Evolutionary conservation across 306 rosid species (phyloP).

Genomic region (Herpetospermum pedunculosum): DNA sequence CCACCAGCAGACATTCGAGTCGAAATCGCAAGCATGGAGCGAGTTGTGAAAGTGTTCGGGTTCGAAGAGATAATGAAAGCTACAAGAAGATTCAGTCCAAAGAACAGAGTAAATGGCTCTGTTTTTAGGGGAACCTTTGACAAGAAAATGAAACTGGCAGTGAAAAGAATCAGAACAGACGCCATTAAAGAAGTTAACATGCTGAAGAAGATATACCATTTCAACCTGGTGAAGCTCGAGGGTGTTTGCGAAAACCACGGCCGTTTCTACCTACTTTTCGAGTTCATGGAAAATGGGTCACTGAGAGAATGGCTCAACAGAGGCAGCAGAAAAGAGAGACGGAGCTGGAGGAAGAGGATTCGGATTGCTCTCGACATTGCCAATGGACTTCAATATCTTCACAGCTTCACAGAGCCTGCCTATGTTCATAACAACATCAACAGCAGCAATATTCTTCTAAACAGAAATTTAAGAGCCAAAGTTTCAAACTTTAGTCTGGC

Average conservation of each 20-base stretch:
- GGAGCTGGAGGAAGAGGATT: slow-evolving; percentile 41
- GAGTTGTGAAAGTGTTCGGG: slow-evolving; percentile 22
- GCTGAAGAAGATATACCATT: slow-evolving; percentile 48
- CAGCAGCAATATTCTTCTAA: slow-evolving; percentile 38
- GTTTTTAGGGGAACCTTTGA: slow-evolving; percentile 32
- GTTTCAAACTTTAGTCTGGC: slow-evolving; percentile 50
- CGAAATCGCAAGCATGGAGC: slow-evolving; percentile 39
- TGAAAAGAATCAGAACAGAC: slow-evolving; percentile 32
- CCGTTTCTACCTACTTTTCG: slow-evolving; percentile 38
- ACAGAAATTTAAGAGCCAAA: slow-evolving; percentile 43
- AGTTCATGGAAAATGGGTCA: slow-evolving; percentile 62
- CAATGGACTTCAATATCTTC: slow-evolving; percentile 73
- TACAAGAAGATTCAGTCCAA: slow-evolving; percentile 36
- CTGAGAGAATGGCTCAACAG: slow-evolving; percentile 49
- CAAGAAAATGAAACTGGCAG: slow-evolving; percentile 18
- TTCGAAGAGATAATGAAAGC: slow-evolving; percentile 34
- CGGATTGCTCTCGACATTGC: slow-evolving; percentile 73
- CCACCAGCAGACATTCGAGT: slow-evolving; percentile 25
- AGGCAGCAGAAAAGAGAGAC: slow-evolving; percentile 15
- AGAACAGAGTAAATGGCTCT: slow-evolving; percentile 36
- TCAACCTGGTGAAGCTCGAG: slow-evolving; percentile 50
- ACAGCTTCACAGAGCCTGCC: slow-evolving; percentile 56
- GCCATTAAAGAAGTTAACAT: slow-evolving; percentile 44
- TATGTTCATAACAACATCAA: slow-evolving; percentile 50
- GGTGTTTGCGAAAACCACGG: slow-evolving; percentile 38